Base-by-base conservation (phyloP, 306 rosid genomes). In the Alnus glutinosa region DNA sequence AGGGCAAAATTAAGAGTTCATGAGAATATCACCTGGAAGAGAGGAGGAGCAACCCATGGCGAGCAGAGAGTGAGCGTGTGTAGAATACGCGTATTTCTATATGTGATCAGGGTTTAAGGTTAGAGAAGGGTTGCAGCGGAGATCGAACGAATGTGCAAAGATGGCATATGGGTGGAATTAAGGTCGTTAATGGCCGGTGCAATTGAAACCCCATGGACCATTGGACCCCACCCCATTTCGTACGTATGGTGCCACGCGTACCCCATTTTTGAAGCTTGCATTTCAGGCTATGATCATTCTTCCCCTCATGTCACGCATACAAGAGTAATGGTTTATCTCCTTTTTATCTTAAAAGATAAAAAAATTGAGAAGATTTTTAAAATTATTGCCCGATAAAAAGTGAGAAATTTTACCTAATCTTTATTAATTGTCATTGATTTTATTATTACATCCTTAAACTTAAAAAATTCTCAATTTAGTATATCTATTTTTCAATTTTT, bases 21-120 rank as follows among this genome's bases (percentile, higher is more conserved):
- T 34, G 42, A 36, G 37, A 77, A 63, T 18, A 19, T 81, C 82
- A 92, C 98, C 95, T 16, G 91, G 90, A 81, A 86, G 47, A 83
- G 98, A 94, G 48, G 95, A 83, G 23, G 93, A 86, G 87, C 97
- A 92, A 84, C 97, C 98, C 98, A 94, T 89, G 55, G 57, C 55
- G 39, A 75, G 34, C 55, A 13, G 76, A 68, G 57, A 82, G 23
- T 23, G 42, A 61, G 47, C 18, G 75, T 42, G 55, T 44, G 42
- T 32, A 34, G 10, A 34, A 6, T 44, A 9, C 2, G 28, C 48
- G 16, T 64, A 42, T 37, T 19, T n/a, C 28, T 75, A 7, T 49
- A 50, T 23, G 32, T 48, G 46, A 50, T 71, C 8, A 19, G 80
- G 75, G 73, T 59, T 58, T 14, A 70, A 48, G 47, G n/a, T 30